A percentile compares a stretch with the other conserved stretches of the same genome.
These are phyloP conservation scores for Paecilomyces sp. DNA, from an alignment of 2,329 filamentous ascomycete genomes.

Conservation along the genomic window DNA sequence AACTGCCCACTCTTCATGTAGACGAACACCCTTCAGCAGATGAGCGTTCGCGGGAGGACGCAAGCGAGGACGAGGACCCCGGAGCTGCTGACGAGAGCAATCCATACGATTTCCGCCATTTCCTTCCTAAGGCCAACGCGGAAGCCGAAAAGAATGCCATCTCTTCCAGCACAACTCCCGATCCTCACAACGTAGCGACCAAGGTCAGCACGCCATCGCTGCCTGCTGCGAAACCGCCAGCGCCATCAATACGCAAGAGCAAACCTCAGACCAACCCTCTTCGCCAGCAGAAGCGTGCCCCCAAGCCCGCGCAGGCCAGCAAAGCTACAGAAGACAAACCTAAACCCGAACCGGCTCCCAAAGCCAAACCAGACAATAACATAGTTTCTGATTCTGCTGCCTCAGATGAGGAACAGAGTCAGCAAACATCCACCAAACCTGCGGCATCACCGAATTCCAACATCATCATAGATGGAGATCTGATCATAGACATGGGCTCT, in stretches of 20 bases:
- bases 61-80: slow-evolving; percentile 33
- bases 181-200: slow-evolving; percentile 23
- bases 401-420: slow-evolving; percentile 24
- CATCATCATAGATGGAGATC: slow-evolving; percentile 39
- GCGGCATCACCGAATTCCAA: slow-evolving; percentile 31
- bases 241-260: slow-evolving; percentile 12
- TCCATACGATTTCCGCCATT: slow-evolving; percentile 44
- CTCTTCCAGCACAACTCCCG: slow-evolving; percentile 29
- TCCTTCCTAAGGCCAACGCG: slow-evolving; percentile 35
- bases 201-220: slow-evolving; percentile 27
- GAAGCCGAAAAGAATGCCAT: slow-evolving; percentile 24
- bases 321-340: slow-evolving; percentile 13
- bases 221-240: slow-evolving; percentile 17
- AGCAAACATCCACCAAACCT: slow-evolving; percentile 19
- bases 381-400: slow-evolving; percentile 19
- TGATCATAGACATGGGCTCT: slow-evolving; percentile 44
- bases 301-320: slow-evolving; percentile 14
- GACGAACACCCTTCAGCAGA: slow-evolving; percentile 29
- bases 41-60: slow-evolving; percentile 20
- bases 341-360: slow-evolving; percentile 14
- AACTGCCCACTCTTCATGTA: slow-evolving; percentile 44
- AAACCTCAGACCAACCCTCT: slow-evolving; percentile 25
- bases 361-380: slow-evolving; percentile 17
- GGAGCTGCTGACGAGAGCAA: slow-evolving; percentile 35
- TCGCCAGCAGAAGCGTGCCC: slow-evolving; percentile 18